Percentiles rank a stretch among this genome's conserved stretches.
Evolutionary conservation across 2,329 filamentous ascomycete genomes (phyloP).

Genomic region (Ceratocystis albifundus): DNA sequence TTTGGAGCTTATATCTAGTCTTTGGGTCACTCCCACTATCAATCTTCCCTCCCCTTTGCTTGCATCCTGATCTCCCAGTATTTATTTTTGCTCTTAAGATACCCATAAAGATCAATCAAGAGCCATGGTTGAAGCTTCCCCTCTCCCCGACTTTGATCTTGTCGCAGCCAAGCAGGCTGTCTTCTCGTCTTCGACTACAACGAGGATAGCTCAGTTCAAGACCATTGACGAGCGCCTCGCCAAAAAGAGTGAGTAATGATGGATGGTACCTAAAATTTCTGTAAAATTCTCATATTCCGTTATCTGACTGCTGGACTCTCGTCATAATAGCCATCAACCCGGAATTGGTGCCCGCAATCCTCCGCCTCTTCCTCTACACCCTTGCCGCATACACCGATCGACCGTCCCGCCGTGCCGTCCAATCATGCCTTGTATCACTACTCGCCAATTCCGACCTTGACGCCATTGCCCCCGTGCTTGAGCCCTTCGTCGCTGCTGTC

Average conservation of each 20-base stretch:
- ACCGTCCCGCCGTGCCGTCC: constrained; percentile 68
- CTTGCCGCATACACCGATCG: constrained; percentile 81
- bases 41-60: not conserved
- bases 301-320: constrained; percentile 1
- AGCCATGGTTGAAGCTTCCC: constrained; percentile 23
- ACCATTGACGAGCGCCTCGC: constrained; percentile 45
- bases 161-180: constrained; percentile 40
- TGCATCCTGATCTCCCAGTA: constrained; percentile 5
- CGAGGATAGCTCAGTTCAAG: constrained; percentile 44
- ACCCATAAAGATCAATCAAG: constrained; percentile 6
- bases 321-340: constrained; percentile 35
- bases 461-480: constrained; percentile 41
- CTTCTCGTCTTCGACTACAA: constrained; percentile 50
- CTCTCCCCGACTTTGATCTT: constrained; percentile 38
- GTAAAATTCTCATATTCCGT: not conserved
- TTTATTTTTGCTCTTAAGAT: constrained; percentile 1
- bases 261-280: constrained; percentile 24
- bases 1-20: constrained; percentile 9
- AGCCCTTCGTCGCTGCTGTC: constrained; percentile 54
- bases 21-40: not conserved
- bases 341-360: constrained; percentile 42
- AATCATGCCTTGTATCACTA: constrained; percentile 66
- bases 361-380: constrained; percentile 72
- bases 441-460: constrained; percentile 44
- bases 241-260: constrained; percentile 39